Evolutionary conservation across 495 filamentous ascomycete genomes (phyloP).

Genomic region (Penicillium cosmopolitanum): DNA sequence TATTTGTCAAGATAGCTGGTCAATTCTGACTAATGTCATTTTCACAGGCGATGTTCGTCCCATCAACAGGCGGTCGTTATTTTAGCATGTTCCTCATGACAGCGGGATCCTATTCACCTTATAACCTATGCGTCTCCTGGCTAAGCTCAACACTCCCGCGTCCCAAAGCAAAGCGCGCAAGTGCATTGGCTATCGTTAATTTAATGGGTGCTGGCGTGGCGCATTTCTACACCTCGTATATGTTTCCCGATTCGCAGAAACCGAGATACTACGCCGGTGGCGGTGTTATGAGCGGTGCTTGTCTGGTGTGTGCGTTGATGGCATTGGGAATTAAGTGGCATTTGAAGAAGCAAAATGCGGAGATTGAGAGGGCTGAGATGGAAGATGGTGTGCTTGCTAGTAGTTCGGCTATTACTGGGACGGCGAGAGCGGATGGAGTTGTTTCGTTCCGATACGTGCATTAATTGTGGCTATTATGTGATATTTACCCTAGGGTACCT

Average conservation of each 20-base stretch:
- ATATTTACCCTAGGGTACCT: too few relatives aligned
- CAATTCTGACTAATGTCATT: neutral
- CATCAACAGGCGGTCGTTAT: constrained; percentile 12
- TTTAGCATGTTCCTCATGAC: constrained; percentile 22
- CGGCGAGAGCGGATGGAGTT: constrained; percentile 1
- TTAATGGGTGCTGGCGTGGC: constrained; percentile 18
- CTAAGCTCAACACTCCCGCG: constrained; percentile 15
- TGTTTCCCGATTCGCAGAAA: constrained; percentile 18
- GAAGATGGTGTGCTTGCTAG: constrained; percentile 11
- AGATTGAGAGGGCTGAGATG: constrained; percentile 12
- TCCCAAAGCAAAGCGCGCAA: constrained; percentile 15
- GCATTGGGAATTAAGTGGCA: constrained; percentile 14
- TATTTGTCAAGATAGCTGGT: neutral
- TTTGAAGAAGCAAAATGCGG: constrained; percentile 12
- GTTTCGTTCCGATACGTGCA: constrained; percentile 15
- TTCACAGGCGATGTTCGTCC: constrained; percentile 16
- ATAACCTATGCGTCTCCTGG: constrained; percentile 16
- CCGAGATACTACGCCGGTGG: constrained; percentile 18
- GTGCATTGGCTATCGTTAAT: constrained; percentile 11
- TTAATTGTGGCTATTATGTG: neutral
- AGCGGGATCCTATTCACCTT: constrained; percentile 17
- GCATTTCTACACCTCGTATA: constrained; percentile 19
- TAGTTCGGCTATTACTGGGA: constrained; percentile 6
- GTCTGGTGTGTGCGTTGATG: constrained; percentile 12
- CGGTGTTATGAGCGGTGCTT: constrained; percentile 17